Conservation (phyloP, 2,329 filamentous ascomycete genomes). For the Stylonectria norvegica region DNA sequence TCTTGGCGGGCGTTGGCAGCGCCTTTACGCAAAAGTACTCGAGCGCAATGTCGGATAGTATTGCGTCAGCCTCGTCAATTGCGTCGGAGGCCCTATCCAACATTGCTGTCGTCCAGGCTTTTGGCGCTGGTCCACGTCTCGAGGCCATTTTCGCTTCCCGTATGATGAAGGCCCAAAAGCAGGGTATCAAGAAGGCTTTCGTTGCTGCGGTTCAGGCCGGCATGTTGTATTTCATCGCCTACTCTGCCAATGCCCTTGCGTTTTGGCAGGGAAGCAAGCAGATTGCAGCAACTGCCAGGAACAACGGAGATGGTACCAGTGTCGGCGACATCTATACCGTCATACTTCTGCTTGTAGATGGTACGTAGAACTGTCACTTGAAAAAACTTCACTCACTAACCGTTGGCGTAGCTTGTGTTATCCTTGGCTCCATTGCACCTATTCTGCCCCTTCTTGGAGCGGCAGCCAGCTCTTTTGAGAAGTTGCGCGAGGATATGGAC, state of each 20-base stretch:
- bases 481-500: slow-evolving; percentile 57
- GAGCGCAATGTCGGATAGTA: slow-evolving; percentile 47
- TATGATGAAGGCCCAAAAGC: slow-evolving; percentile 46
- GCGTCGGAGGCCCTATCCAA: slow-evolving; percentile 60
- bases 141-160: slow-evolving; percentile 56
- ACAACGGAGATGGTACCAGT: slow-evolving; percentile 33
- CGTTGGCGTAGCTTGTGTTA: slow-evolving; percentile 48
- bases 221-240: slow-evolving; percentile 64
- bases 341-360: slow-evolving; percentile 61
- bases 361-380: slow-evolving; percentile 26
- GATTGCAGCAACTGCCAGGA: slow-evolving; percentile 39
- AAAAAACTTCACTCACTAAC: slow-evolving; percentile 6
- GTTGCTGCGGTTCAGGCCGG: slow-evolving; percentile 57
- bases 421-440: slow-evolving; percentile 61
- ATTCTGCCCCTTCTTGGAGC: slow-evolving; percentile 59
- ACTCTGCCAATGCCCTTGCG: slow-evolving; percentile 62
- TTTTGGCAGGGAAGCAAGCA: slow-evolving; percentile 64
- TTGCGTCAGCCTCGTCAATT: slow-evolving; percentile 58
- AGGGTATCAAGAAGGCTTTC: slow-evolving; percentile 56
- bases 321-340: slow-evolving; percentile 58
- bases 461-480: slow-evolving; percentile 56
- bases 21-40: slow-evolving; percentile 52
- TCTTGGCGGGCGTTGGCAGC: slow-evolving; percentile 56
- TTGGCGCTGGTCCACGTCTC: slow-evolving; percentile 56
- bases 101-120: slow-evolving; percentile 60